Evolutionary conservation across 345 rosid genomes (phyloP).

Genomic region (Gossypium stocksii): DNA sequence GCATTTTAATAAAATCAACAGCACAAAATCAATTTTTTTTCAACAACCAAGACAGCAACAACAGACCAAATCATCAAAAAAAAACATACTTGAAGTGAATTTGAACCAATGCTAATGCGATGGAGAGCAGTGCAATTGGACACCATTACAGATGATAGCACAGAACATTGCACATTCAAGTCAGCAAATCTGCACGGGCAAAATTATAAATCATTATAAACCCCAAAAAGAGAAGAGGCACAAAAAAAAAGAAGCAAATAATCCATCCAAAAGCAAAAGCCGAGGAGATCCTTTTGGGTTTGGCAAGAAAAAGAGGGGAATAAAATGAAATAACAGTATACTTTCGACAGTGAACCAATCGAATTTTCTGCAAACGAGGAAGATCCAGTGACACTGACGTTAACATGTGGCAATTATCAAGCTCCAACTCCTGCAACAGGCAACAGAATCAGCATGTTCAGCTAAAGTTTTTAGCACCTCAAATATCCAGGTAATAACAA

Average conservation of each 20-base stretch:
- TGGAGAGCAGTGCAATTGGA: slow-evolving; percentile 88
- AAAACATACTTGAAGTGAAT: slow-evolving; percentile 67
- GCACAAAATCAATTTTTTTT: slow-evolving; percentile 4
- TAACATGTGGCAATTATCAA: slow-evolving; percentile 82
- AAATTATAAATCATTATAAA: slow-evolving; percentile 10
- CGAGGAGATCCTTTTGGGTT: slow-evolving; percentile 1
- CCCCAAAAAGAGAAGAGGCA: not conserved
- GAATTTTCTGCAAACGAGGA: slow-evolving; percentile 68
- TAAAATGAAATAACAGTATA: slow-evolving; percentile 27
- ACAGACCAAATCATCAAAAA: not conserved
- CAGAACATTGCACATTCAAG: slow-evolving; percentile 58
- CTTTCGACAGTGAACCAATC: slow-evolving; percentile 89
- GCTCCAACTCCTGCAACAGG: slow-evolving; percentile 81
- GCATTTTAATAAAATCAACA: slow-evolving; percentile 29
- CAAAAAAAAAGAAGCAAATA: not conserved
- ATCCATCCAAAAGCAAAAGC: not conserved
- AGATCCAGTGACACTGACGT: slow-evolving; percentile 89
- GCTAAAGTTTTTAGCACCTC: not conserved
- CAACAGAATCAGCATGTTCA: slow-evolving; percentile 8
- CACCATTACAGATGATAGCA: slow-evolving; percentile 78
- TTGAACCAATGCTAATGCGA: slow-evolving; percentile 70
- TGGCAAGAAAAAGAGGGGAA: not conserved
- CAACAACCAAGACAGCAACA: slow-evolving; percentile 2
- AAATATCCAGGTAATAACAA: not conserved
- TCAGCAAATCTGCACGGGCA: slow-evolving; percentile 67